Evolutionary conservation across 2,329 filamentous ascomycete genomes (phyloP), one percentile per base, ranked within the genome.

Genomic region (Paraphaeosphaeria minitans): DNA sequence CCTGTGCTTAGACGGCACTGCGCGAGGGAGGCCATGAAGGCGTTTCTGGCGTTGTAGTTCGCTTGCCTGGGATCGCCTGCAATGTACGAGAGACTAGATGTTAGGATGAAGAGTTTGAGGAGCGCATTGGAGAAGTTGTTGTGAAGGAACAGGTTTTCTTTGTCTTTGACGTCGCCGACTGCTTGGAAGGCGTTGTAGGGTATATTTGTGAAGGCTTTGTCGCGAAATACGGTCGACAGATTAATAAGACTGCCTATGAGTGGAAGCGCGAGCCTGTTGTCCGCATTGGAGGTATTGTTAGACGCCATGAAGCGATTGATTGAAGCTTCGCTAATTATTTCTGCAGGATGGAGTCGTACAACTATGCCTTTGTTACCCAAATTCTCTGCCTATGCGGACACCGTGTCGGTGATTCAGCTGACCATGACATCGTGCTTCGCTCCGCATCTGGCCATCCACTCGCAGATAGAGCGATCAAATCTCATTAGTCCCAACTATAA

Each of bases 11-110:
- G 60, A 4, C 82, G 68, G 33, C 79, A 73, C 0, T 61, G 53
- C 0, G 76, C 78, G 0, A 84, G 63, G 1, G 64, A 63, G 13
- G 62, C 65, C 75, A 83, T 79, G 70, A 75, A 84, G 4, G 65
- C 62, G 37, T 70, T 70, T 0, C 60, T 65, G 4, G 52, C 56
- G 16, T 42, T 47, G 60, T 70, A 70, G 39, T 61, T 65, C 9
- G 61, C 48, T 50, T 70, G 67, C 6, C 65, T 63, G 2, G 33
- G n/a, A 41, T 63, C 59, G 13, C 65, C 65, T 9, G 59, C 8
- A 3, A 66, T 47, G 39, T 46, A 33, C 1, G 60, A 55, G 9
- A 65, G 39, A 10, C 63, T 66, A 1, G 62, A 66, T 49, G 62
- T 57, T 4, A 66, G 9, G 22, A 70, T 55, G 58, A 70, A 67